Evolutionary conservation across 23 red algal genomes (phyloP).

Genomic region (Chondrus crispus): DNA sequence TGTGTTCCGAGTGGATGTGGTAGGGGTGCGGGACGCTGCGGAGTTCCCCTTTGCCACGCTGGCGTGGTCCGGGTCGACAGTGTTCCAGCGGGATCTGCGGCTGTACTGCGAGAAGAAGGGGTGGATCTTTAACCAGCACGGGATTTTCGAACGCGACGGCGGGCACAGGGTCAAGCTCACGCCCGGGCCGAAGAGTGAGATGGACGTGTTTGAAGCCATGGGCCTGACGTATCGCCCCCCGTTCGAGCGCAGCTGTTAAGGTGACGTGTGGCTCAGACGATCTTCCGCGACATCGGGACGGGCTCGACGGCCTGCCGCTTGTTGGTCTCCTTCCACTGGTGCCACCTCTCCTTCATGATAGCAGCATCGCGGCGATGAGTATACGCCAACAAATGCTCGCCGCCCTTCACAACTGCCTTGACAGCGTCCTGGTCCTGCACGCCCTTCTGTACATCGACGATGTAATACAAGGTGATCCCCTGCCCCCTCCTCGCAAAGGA

Average conservation of each 20-base stretch:
- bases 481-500: conserved; percentile 14
- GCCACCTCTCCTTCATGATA: conserved; percentile 34
- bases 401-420: conserved; percentile 40
- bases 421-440: conserved; percentile 12
- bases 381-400: conserved; percentile 11
- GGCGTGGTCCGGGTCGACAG: conserved; percentile 54
- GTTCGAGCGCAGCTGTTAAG: conserved; percentile 57
- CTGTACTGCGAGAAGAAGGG: conserved; percentile 33
- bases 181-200: conserved; percentile 6
- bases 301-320: too few relatives aligned
- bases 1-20: conserved; percentile 38
- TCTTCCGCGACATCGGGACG: too few relatives aligned
- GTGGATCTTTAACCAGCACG: conserved; percentile 65
- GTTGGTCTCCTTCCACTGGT: conserved; percentile 35
- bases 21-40: conserved; percentile 29
- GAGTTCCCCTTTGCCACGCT: conserved; percentile 62
- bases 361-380: conserved; percentile 41
- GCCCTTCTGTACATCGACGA: conserved; percentile 23
- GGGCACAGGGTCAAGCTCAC: conserved; percentile 13
- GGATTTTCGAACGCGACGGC: conserved; percentile 44
- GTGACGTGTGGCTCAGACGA: too few relatives aligned
- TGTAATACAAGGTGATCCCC: conserved; percentile 6
- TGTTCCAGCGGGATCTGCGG: conserved; percentile 54
- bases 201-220: conserved; percentile 56
- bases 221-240: conserved; percentile 56